phyloP scores from a whole-genome alignment of 345 rosid genomes.

The Geranium brycei region DNA sequence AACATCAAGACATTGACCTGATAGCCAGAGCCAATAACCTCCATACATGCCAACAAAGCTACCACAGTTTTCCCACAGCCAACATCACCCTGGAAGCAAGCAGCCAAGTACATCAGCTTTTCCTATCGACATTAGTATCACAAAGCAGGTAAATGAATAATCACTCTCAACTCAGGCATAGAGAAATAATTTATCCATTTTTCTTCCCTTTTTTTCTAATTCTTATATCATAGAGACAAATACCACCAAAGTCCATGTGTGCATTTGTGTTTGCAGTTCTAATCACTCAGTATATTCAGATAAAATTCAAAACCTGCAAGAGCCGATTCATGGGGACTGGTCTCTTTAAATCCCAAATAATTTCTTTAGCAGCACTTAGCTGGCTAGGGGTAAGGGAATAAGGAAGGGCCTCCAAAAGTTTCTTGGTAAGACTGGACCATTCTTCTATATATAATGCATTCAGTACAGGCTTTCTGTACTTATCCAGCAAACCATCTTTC shows the following conservation, averaged over 20 bases:
- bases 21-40: conserved; percentile 80
- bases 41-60: conserved; percentile 95
- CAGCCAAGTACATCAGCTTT: conserved; percentile 6
- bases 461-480: conserved; percentile 51
- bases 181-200: too few relatives aligned
- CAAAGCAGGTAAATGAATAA: too few relatives aligned
- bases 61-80: conserved; percentile 97
- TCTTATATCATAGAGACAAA: not conserved
- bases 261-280: not conserved
- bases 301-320: conserved; percentile 52
- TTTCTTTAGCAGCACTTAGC: conserved; percentile 76
- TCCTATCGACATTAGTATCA: not conserved
- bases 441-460: conserved; percentile 43
- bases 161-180: too few relatives aligned
- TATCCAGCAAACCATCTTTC: conserved; percentile 68
- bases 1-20: conserved; percentile 44
- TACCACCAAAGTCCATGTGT: not conserved
- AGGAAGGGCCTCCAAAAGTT: conserved; percentile 66
- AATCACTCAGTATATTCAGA: not conserved
- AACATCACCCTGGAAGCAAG: conserved; percentile 68
- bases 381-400: conserved; percentile 86
- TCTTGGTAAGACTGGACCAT: conserved; percentile 72
- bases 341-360: conserved; percentile 85
- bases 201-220: too few relatives aligned
- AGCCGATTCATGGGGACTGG: conserved; percentile 93